Conservation (phyloP, 2,329 filamentous ascomycete species). For the Ambrosiella cleistominuta region DNA sequence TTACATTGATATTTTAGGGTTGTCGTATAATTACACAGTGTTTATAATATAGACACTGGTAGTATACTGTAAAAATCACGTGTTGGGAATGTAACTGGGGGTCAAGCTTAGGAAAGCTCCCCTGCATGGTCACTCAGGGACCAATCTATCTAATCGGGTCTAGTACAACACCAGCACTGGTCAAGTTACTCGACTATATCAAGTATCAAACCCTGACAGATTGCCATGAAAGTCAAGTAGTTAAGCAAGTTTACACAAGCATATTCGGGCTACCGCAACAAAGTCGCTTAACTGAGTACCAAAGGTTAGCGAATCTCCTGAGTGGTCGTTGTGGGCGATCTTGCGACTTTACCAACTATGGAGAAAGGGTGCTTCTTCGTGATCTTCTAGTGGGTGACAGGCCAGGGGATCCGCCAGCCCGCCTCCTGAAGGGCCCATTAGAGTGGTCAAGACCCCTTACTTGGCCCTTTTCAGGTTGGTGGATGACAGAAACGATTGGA, state of each 20-base stretch:
- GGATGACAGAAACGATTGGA: not conserved
- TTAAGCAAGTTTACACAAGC: too few species aligned
- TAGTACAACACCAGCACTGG: not conserved
- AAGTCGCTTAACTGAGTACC: too few species aligned
- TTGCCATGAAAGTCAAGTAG: not conserved
- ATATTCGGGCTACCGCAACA: too few species aligned
- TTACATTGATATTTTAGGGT: not conserved
- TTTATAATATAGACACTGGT: not conserved
- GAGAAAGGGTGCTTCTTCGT: not conserved
- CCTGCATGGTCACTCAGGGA: not conserved
- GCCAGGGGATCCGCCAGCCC: not conserved
- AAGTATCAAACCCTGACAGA: not conserved
- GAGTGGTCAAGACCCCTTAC: constrained; percentile 7
- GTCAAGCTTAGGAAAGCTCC: not conserved
- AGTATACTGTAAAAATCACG: not conserved
- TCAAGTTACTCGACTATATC: not conserved
- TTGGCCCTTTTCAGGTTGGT: constrained; percentile 7
- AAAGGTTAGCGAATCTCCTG: too few species aligned
- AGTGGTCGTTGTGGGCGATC: not conserved
- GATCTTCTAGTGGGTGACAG: not conserved
- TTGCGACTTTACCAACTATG: not conserved
- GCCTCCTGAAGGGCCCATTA: constrained; percentile 7
- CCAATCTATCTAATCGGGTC: not conserved
- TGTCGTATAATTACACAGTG: not conserved
- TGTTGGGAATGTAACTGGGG: not conserved